Base-by-base conservation (phyloP, 192 early-diverging fungal species). In the Entrophospora sp. region DNA sequence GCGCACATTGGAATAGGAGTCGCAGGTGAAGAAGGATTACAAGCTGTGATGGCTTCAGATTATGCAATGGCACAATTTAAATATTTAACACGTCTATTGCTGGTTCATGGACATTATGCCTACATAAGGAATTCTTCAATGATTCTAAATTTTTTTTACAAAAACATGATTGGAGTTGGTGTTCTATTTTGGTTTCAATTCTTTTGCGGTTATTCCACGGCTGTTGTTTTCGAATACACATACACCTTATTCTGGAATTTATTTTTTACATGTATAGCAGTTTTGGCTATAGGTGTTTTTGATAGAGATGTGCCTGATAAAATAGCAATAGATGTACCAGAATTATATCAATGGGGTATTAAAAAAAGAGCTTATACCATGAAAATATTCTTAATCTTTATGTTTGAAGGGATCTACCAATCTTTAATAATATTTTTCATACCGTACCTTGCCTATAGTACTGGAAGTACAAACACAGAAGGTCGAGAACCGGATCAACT, bases 161-260 rank as follows among this genome's bases (percentile, higher is more conserved):
- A 90, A 65, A 90, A 87, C 69, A 75, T 90, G 57, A 74, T 88
- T 45, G 87, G 81, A 71, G 76, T 87, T 2, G 80, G 89, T 14
- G 75, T 82, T 5, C 73, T 88, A 22, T 87, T 91, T 45, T 91
- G 87, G 89, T 93, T 74, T 77, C 90, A 93, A 70, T 75, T 92
- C 38, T 84, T 79, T 74, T 88, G 81, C 69, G 89, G 89, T 75
- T 94, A 83, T 69, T 89, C 91, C 0, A 81, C 84, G 5, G 64
- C 83, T 32, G 80, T 84, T 53, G 58, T 87, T 22, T 89, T 90
- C 68, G 93, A 95, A 66, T 84, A 87, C 69, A 84, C 88, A 2
- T 87, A 87, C 40, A 79, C 89, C 59, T 74, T 87, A 13, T 78
- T 91, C 43, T 91, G 89, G 78, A 92, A 95, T 69, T 69, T 90